phyloP scores from a whole-genome alignment of 2,329 filamentous ascomycete species.

The Nectriaceae sp. region DNA sequence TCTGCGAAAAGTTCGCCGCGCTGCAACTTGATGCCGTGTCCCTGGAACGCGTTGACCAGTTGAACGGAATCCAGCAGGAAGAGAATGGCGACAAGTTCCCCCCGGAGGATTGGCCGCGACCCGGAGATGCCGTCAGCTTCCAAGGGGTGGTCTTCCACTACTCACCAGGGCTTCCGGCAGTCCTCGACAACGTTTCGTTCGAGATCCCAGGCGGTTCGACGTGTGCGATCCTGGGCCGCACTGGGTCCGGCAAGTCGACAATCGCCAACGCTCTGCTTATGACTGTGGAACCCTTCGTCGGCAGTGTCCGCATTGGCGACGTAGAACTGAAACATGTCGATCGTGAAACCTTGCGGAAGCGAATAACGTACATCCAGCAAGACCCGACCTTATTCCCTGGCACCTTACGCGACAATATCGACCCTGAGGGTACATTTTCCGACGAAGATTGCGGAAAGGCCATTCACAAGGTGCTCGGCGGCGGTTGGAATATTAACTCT shows the following conservation, averaged over 20 bases:
- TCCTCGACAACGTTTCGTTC: conserved; percentile 68
- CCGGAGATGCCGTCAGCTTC: conserved; percentile 72
- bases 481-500: conserved; percentile 49
- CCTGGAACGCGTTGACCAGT: conserved; percentile 81
- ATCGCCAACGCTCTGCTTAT: conserved; percentile 60
- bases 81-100: conserved; percentile 65
- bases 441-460: conserved; percentile 51
- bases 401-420: conserved; percentile 64
- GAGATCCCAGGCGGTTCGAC: conserved; percentile 67
- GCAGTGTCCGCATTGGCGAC: conserved; percentile 55
- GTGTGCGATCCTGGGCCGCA: conserved; percentile 75
- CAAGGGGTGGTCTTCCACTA: conserved; percentile 78
- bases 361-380: conserved; percentile 65
- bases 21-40: conserved; percentile 92
- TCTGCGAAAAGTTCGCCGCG: conserved; percentile 80
- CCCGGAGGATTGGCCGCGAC: conserved; percentile 75
- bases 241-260: conserved; percentile 86
- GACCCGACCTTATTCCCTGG: conserved; percentile 64
- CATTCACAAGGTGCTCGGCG: conserved; percentile 61
- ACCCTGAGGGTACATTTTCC: conserved; percentile 63
- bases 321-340: conserved; percentile 55
- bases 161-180: conserved; percentile 73
- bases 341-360: conserved; percentile 56
- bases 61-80: conserved; percentile 79
- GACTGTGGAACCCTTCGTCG: conserved; percentile 52